Percentiles rank a stretch among this genome's conserved stretches.
phyloP scores from a whole-genome alignment of 2,329 filamentous ascomycete species.

The Juglanconis oblonga region DNA sequence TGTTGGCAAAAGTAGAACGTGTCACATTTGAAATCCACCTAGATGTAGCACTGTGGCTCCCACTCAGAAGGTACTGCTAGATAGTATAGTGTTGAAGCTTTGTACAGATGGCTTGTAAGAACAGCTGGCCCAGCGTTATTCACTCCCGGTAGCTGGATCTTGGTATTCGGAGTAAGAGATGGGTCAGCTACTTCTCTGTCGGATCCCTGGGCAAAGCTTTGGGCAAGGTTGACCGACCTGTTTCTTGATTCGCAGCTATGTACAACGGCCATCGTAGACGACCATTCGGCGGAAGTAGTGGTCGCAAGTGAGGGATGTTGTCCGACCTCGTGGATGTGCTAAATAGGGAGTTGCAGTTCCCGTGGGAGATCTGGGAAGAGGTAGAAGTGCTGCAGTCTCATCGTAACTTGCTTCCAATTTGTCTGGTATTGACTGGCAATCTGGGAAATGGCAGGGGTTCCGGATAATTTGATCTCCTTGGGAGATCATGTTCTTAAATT shows the following conservation, averaged over 20 bases:
- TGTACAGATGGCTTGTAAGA: background rate
- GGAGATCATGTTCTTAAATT: background rate
- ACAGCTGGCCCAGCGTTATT: background rate
- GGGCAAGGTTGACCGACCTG: background rate
- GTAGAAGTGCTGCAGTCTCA: background rate
- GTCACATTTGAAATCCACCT: background rate
- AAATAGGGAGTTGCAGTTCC: background rate
- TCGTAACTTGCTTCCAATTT: background rate
- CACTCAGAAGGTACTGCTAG: background rate
- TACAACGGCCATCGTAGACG: background rate
- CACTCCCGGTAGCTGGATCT: background rate
- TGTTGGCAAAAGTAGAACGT: background rate
- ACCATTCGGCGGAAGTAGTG: background rate
- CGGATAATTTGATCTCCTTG: background rate
- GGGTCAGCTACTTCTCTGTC: background rate
- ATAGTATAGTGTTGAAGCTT: background rate
- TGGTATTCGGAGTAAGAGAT: background rate
- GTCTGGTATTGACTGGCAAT: background rate
- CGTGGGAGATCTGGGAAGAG: background rate
- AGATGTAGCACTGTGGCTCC: background rate
- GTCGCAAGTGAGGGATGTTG: background rate
- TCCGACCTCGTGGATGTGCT: background rate
- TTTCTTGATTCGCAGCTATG: background rate
- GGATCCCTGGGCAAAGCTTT: background rate
- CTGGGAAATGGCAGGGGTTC: background rate